phyloP scores from a whole-genome alignment of 2,329 filamentous ascomycete genomes.

The Aspergillus brasiliensis region DNA sequence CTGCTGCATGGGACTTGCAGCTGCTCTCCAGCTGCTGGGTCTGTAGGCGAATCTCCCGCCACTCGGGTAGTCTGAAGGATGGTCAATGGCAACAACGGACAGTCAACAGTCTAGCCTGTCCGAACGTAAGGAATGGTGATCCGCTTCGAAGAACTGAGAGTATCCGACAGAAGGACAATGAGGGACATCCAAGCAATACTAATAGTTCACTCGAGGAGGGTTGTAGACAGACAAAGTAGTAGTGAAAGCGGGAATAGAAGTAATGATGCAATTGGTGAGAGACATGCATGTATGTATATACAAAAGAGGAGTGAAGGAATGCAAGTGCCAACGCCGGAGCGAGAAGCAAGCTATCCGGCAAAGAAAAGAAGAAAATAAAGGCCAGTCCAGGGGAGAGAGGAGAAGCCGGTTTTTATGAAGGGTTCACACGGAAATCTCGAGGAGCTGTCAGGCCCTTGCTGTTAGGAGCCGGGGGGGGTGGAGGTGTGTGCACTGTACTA shows the following conservation, averaged over 20 bases:
- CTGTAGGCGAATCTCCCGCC: constrained; percentile 20
- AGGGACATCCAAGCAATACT: background rate
- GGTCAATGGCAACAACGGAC: constrained; percentile 9
- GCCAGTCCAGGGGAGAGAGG: background rate
- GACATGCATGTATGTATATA: constrained; percentile 16
- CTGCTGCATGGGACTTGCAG: constrained; percentile 31
- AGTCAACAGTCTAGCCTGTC: no score
- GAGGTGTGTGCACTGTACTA: background rate
- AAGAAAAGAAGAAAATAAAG: constrained; percentile 10
- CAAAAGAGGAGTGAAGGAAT: constrained; percentile 10
- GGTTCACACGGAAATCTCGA: constrained; percentile 13
- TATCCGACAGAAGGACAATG: background rate
- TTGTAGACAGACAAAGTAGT: background rate
- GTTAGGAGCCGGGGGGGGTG: constrained; percentile 3
- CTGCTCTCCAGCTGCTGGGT: constrained; percentile 21
- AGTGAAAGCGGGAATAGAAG: background rate
- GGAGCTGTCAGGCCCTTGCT: constrained; percentile 25
- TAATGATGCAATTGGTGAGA: background rate
- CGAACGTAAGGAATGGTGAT: no score
- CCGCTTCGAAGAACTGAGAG: no score
- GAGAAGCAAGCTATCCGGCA: constrained; percentile 3
- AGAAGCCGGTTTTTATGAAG: constrained; percentile 21
- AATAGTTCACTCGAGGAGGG: background rate
- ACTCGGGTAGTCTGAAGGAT: constrained; percentile 1
- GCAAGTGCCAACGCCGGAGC: background rate